A percentile compares a stretch with the other conserved stretches of the same genome.
Conservation (phyloP, 768 basidiomycete genomes). For the Goffeauzyma gilvescens region DNA sequence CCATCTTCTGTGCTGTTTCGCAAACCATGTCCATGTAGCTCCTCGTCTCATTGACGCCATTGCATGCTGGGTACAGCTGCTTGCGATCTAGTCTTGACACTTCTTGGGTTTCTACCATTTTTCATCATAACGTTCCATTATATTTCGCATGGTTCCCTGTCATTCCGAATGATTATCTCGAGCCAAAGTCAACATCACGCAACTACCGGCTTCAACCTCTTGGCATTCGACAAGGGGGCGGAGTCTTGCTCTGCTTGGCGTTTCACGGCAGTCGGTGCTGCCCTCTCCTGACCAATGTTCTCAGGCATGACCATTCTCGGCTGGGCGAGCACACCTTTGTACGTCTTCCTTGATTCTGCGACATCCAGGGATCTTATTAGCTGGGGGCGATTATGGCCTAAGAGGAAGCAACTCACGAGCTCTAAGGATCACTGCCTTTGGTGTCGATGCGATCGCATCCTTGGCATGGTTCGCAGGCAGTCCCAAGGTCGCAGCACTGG, state of each 20-base stretch:
- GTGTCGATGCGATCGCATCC: constrained; percentile 19
- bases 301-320: constrained; percentile 17
- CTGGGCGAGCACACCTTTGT: constrained; percentile 22
- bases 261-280: background rate
- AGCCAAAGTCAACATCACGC: background rate
- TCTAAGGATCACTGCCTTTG: constrained; percentile 20
- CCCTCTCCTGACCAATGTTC: background rate
- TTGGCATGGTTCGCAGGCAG: constrained; percentile 31
- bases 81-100: too few species aligned
- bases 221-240: too few species aligned
- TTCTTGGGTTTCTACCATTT: background rate
- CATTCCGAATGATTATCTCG: background rate
- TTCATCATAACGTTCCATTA: background rate
- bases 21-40: too few species aligned
- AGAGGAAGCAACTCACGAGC: constrained; percentile 22
- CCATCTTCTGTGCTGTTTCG: too few species aligned
- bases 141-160: too few species aligned
- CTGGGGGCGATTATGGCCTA: background rate
- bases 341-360: constrained; percentile 23
- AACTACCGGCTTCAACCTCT: too few species aligned
- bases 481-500: constrained; percentile 23
- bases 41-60: too few species aligned
- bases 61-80: too few species aligned
- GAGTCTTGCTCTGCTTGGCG: background rate
- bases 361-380: background rate